Percentiles rank a stretch among this genome's conserved stretches.
phyloP scores from a whole-genome alignment of 192 early-diverging fungal genomes.

The Chytriomyces confervae region DNA sequence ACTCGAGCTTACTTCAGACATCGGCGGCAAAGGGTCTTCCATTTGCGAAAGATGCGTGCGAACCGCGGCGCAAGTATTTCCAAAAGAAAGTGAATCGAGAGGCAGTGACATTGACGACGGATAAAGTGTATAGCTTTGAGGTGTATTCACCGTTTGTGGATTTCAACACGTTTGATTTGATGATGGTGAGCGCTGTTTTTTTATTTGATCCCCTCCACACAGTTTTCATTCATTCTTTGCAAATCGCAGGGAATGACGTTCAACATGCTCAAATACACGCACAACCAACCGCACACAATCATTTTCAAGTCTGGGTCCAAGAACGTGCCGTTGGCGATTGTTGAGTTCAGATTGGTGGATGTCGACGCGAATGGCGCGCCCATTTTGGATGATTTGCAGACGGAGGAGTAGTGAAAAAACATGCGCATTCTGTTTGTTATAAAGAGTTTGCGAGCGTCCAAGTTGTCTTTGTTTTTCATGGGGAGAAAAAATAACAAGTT shows the following conservation, averaged over 20 bases:
- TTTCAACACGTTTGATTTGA: conserved; percentile 34
- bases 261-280: conserved; percentile 12
- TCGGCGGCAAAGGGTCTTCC: conserved; percentile 8
- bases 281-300: conserved; percentile 12
- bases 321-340: neutral
- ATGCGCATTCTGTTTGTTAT: too few relatives aligned
- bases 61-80: conserved; percentile 48
- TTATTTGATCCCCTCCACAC: too few relatives aligned
- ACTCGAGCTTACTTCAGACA: conserved; percentile 21
- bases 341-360: neutral
- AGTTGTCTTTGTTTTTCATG: too few relatives aligned
- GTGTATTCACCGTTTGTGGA: conserved; percentile 56
- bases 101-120: conserved; percentile 25
- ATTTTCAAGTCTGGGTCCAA: conserved; percentile 8
- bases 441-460: too few relatives aligned
- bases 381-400: neutral
- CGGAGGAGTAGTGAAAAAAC: neutral
- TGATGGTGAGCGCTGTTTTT: neutral
- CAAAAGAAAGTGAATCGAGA: conserved; percentile 26
- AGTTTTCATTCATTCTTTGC: too few relatives aligned
- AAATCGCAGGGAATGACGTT: neutral
- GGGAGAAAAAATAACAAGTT: too few relatives aligned
- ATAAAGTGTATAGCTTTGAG: conserved; percentile 48
- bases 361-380: neutral
- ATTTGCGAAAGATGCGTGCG: conserved; percentile 11